Evolutionary conservation across 306 rosid species (phyloP).

Genomic region (Acmispon strigosus): DNA sequence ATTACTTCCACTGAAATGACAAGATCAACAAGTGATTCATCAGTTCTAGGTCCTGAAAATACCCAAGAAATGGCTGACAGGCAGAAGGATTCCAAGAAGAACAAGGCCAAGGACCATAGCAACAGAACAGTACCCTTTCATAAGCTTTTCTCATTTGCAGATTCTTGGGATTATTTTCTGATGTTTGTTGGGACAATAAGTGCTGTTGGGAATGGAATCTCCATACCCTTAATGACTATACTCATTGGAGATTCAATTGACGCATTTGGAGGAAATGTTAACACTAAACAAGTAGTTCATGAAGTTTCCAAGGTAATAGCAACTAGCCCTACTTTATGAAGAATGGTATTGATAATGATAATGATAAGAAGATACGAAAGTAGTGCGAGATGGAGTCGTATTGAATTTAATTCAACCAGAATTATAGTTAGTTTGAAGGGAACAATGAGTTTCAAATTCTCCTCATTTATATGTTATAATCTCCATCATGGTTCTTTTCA

Average conservation of each 20-base stretch:
- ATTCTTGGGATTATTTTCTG: constrained; percentile 47
- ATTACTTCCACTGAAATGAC: constrained; percentile 12
- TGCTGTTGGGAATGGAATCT: constrained; percentile 52
- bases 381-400: too few species aligned
- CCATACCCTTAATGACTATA: constrained; percentile 48
- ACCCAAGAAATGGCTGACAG: constrained; percentile 10
- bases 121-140: constrained; percentile 49
- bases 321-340: background rate
- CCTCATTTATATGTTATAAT: constrained; percentile 7
- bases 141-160: constrained; percentile 84
- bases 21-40: constrained; percentile 27
- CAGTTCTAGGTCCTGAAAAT: constrained; percentile 15
- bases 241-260: constrained; percentile 49
- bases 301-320: constrained; percentile 44
- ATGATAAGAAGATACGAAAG: background rate
- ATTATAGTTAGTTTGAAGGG: background rate
- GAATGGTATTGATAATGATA: background rate
- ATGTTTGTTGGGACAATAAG: constrained; percentile 58
- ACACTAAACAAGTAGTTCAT: constrained; percentile 34
- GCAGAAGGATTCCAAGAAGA: constrained; percentile 21
- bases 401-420: background rate
- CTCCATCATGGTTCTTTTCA: background rate
- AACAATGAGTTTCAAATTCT: background rate
- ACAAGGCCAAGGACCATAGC: constrained; percentile 25
- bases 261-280: constrained; percentile 47